Base-by-base conservation (phyloP, 495 filamentous ascomycete genomes). In the Aspergillus steynii region DNA sequence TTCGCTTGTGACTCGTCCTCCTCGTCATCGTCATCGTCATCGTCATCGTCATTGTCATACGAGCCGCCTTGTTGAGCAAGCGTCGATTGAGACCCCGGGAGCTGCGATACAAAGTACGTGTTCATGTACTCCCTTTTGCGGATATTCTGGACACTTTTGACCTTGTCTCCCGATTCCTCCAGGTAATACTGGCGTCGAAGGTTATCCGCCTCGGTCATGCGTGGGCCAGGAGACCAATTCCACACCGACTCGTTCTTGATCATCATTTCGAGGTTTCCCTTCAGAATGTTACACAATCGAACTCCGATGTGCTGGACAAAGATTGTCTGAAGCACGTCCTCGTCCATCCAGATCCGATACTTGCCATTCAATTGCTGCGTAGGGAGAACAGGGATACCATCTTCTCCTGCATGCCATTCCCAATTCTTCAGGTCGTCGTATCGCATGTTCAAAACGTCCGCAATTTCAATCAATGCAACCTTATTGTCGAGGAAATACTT, bases 401-500 rank as follows among this genome's bases (percentile, higher is more conserved):
- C 73, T 0, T 74, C 31, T 5, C 31, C 68, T 1, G 69, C 56
- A 56, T 69, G 61, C 85, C 84, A 88, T 26, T 80, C 76, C 86
- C 85, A 88, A 12, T 75, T 75, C 5, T 75, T 64, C 12, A 88
- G 64, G 10, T 80, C 72, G 0, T 80, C 73, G 42, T 85, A 79
- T 51, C 85, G 69, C 80, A 87, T 84, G 57, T 87, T 87, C 29
- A 88, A 63, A 8, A 87, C 83, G 65, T 88, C 83, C 0, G 79
- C 74, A 28, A 88, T 78, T 60, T 88, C 85, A 8, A 61, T 64
- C 20, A 87, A 61, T 9, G 85, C 80, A 8, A 79, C 65, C 1
- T 74, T 60, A 59, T 83, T 84, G 55, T 74, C 71, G 5, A 75
- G 61, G 50, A 87, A 84, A 50, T 83, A 81, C 55, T 76, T 80